A percentile compares a stretch with the other conserved stretches of the same genome.
These are phyloP conservation scores for Agaricus bisporus DNA, from an alignment of 768 basidiomycete genomes.

Conservation along the genomic window DNA sequence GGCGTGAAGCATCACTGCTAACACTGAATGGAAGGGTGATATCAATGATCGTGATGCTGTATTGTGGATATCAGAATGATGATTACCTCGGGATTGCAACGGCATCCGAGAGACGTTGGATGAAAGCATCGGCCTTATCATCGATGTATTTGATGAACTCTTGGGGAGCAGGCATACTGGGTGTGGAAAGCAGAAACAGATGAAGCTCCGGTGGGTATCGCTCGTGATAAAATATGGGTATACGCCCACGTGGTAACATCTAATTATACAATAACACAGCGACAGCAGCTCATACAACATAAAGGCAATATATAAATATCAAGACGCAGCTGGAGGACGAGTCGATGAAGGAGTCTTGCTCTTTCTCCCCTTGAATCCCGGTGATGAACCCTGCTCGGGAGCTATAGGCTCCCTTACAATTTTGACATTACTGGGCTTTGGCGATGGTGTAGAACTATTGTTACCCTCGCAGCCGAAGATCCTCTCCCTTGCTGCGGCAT, in stretches of 20 bases:
- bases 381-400: conserved; percentile 1
- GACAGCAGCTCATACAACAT: background rate
- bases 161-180: conserved; percentile 40
- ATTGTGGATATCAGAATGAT: conserved; percentile 9
- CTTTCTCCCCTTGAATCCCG: conserved; percentile 4
- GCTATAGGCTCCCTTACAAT: conserved; percentile 4
- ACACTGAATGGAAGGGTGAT: conserved; percentile 35
- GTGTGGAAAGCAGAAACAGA: background rate
- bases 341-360: background rate
- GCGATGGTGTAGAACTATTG: background rate
- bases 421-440: background rate
- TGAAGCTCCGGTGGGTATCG: no score
- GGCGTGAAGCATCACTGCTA: conserved; percentile 63
- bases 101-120: conserved; percentile 72
- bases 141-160: conserved; percentile 56
- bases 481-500: conserved; percentile 66
- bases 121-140: conserved; percentile 63
- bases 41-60: background rate
- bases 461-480: conserved; percentile 47
- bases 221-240: background rate
- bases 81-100: conserved; percentile 77
- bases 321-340: background rate
- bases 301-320: background rate
- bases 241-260: background rate
- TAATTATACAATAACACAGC: background rate